A percentile compares a stretch with the other conserved stretches of the same genome.
Evolutionary conservation across 2,329 filamentous ascomycete genomes (phyloP).

Genomic region (Berkeleyomyces basicola): DNA sequence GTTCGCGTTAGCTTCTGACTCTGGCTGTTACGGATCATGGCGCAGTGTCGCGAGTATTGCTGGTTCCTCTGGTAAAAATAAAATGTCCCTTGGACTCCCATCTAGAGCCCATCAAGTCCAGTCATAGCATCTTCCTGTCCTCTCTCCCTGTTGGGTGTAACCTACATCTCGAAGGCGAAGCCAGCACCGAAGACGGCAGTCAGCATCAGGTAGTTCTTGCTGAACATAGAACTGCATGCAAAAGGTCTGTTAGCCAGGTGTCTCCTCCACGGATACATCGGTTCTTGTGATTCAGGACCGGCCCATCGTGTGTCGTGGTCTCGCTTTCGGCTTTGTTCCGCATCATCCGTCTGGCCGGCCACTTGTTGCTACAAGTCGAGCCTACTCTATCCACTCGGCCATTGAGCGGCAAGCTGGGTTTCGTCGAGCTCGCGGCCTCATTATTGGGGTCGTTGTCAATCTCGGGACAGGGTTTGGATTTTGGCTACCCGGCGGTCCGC

Average conservation of each 20-base stretch:
- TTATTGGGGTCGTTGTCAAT: neutral
- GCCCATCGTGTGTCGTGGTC: neutral
- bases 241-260: neutral
- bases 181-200: constrained; percentile 70
- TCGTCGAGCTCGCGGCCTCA: neutral
- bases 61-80: too few relatives aligned
- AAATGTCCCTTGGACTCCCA: too few relatives aligned
- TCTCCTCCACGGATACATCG: neutral
- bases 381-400: neutral
- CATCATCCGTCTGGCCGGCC: neutral
- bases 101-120: too few relatives aligned
- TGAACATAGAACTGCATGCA: constrained; percentile 55
- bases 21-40: neutral
- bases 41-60: neutral
- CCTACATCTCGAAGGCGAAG: constrained; percentile 90
- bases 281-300: too few relatives aligned
- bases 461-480: neutral
- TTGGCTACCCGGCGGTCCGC: neutral
- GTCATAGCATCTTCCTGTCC: neutral
- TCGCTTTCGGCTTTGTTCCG: neutral
- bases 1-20: neutral
- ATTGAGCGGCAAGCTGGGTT: neutral
- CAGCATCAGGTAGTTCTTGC: constrained; percentile 77
- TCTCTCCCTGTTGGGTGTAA: constrained; percentile 14
- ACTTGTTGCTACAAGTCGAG: neutral